Evolutionary conservation across 148 eudicot genomes (phyloP).

Genomic region (Talinum fruticosum): DNA sequence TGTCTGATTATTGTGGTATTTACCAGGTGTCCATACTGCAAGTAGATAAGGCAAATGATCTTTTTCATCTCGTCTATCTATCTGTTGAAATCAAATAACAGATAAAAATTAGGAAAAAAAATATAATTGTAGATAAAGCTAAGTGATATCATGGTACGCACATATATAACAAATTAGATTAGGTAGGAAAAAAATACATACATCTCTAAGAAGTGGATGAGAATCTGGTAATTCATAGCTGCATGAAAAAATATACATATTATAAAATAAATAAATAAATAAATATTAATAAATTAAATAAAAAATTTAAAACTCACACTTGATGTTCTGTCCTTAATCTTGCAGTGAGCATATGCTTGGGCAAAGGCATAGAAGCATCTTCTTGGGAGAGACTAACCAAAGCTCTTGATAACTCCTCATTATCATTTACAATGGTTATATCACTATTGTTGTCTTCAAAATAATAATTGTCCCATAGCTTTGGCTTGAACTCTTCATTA

Average conservation of each 20-base stretch:
- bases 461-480: not conserved
- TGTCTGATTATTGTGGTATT: too few relatives aligned
- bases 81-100: not conserved
- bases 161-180: not conserved
- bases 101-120: not conserved
- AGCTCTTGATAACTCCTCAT: constrained; percentile 18
- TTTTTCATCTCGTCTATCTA: constrained; percentile 20
- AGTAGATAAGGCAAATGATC: constrained; percentile 55
- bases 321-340: constrained; percentile 36
- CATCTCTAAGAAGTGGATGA: constrained; percentile 21
- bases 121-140: too few relatives aligned
- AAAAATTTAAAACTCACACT: constrained; percentile 28
- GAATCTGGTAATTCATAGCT: constrained; percentile 29
- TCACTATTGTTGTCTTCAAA: not conserved
- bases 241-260: not conserved
- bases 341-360: constrained; percentile 11
- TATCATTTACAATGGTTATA: not conserved
- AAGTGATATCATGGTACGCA: too few relatives aligned
- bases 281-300: not conserved
- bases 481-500: constrained; percentile 5
- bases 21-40: constrained; percentile 66
- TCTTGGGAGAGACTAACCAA: constrained; percentile 14
- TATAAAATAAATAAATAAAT: not conserved
- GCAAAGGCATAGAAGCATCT: constrained; percentile 17
- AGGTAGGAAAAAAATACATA: constrained; percentile 7